phyloP scores from a whole-genome alignment of 139 green algal species.

The Nannochloris sp. region DNA sequence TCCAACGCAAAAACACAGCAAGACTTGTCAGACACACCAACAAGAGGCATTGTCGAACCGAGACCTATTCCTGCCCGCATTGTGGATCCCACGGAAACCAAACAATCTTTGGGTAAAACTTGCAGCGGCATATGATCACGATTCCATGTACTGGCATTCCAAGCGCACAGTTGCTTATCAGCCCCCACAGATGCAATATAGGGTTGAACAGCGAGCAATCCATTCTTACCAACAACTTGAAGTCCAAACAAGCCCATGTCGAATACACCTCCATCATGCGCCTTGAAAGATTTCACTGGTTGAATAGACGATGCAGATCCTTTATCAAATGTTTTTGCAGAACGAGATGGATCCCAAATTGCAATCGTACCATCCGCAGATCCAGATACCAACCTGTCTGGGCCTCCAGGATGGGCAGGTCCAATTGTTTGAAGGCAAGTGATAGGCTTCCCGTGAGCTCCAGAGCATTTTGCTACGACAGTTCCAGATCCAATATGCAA shows the following conservation, averaged over 20 bases:
- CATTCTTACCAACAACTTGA: conserved; percentile 5
- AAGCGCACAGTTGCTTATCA: conserved; percentile 34
- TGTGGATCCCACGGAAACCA: conserved; percentile 11
- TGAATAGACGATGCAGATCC: conserved; percentile 25
- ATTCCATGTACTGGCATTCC: conserved; percentile 32
- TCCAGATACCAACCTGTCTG: conserved; percentile 39
- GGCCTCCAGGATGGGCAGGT: conserved; percentile 10
- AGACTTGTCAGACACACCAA: conserved; percentile 20
- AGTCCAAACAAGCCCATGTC: conserved; percentile 32
- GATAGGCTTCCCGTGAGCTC: conserved; percentile 27
- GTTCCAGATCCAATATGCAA: conserved; percentile 16
- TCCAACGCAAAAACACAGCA: conserved; percentile 21
- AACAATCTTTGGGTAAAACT: conserved; percentile 33
- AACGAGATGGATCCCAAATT: conserved; percentile 46
- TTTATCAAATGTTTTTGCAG: neutral
- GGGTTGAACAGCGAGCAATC: conserved; percentile 16
- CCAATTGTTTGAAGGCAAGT: conserved; percentile 30
- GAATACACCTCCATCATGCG: conserved; percentile 39
- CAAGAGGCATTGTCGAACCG: conserved; percentile 19
- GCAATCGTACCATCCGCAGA: conserved; percentile 37
- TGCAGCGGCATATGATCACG: conserved; percentile 15
- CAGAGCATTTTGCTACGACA: conserved; percentile 38
- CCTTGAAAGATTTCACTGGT: conserved; percentile 34
- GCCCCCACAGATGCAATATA: conserved; percentile 21
- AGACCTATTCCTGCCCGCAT: neutral